A percentile compares a stretch with the other conserved stretches of the same genome.
Evolutionary conservation across 148 eudicot species (phyloP).

Genomic region (Cornus florida): DNA sequence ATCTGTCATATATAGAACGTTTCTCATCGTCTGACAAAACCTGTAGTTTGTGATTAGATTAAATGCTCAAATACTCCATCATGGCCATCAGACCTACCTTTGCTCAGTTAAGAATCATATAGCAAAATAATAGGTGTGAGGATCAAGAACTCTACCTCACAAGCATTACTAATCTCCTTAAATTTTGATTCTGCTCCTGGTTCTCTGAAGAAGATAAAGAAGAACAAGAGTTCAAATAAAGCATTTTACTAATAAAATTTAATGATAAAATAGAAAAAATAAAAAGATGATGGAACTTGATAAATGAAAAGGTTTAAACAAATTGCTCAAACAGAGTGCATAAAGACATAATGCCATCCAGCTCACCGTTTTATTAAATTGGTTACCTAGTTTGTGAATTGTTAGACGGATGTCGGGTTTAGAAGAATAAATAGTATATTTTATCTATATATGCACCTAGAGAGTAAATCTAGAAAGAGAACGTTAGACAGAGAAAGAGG

Average conservation of each 20-base stretch:
- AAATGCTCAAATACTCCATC: not conserved
- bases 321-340: not conserved
- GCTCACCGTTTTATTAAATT: too few relatives aligned
- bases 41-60: constrained; percentile 33
- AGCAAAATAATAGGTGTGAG: not conserved
- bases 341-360: not conserved
- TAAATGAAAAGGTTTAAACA: too few relatives aligned
- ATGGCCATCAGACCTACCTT: not conserved
- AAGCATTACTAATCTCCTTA: constrained; percentile 96
- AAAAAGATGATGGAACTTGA: too few relatives aligned
- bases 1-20: constrained; percentile 89
- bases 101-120: not conserved
- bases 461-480: too few relatives aligned
- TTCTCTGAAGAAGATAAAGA: constrained; percentile 53
- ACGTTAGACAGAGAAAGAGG: too few relatives aligned
- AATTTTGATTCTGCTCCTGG: constrained; percentile 96
- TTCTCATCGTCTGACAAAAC: constrained; percentile 98
- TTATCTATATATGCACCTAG: too few relatives aligned
- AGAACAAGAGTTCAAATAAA: constrained; percentile 8
- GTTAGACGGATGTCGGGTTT: too few relatives aligned
- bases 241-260: not conserved
- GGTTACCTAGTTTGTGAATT: too few relatives aligned
- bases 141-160: constrained; percentile 61
- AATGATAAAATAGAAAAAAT: not conserved
- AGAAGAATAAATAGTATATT: too few relatives aligned